Base-by-base conservation (phyloP, 2,329 filamentous ascomycete genomes). In the Esteya vermicola region DNA sequence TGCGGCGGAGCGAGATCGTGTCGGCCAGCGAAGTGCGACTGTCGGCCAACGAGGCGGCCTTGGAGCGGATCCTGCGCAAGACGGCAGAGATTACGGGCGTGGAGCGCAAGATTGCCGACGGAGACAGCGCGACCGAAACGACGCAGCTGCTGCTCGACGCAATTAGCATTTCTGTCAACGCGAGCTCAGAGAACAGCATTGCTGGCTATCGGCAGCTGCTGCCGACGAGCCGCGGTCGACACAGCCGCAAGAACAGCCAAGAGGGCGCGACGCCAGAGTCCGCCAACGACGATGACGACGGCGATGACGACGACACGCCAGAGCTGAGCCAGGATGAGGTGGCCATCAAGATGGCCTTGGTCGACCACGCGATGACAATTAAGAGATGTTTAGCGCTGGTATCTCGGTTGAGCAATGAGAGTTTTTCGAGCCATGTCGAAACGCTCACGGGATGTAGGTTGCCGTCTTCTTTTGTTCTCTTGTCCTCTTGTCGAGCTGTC, bases 41-140 rank as follows among this genome's bases (percentile, higher is more conserved):
- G 21, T 72, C 72, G 25, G 78, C 88, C 7, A 67, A 91, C 43
- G 82, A 95, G 58, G 88, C 85, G n/a, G 89, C 82, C 0, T 67
- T 96, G 45, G 89, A 96, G 56, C 78, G 89, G 14, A 89, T 91
- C 25, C 80, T 85, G 50, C 77, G 88, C 43, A 95, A 95, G 64
- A 93, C 89, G 1, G 75, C 84, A 43, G 89, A 96, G 58, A 74
- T 96, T 63, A 67, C 75, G 2, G 60, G 70, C 1, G 64, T 94
- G 1, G 85, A 93, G 55, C 84, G 80, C 55, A 77, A 78, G 37
- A 67, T 89, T 9, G 62, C 68, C 1, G 78, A 84, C 19, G 81
- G 81, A 6, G 83, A 89, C 42, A 47, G 18, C 19, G 50, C 52
- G 13, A 76, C 85, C 27, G 72, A 78, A 9, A 72, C 75, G 33